A percentile compares a stretch with the other conserved stretches of the same genome.
Conservation (phyloP, 495 filamentous ascomycete species). For the Penicillium longicatenatum region DNA sequence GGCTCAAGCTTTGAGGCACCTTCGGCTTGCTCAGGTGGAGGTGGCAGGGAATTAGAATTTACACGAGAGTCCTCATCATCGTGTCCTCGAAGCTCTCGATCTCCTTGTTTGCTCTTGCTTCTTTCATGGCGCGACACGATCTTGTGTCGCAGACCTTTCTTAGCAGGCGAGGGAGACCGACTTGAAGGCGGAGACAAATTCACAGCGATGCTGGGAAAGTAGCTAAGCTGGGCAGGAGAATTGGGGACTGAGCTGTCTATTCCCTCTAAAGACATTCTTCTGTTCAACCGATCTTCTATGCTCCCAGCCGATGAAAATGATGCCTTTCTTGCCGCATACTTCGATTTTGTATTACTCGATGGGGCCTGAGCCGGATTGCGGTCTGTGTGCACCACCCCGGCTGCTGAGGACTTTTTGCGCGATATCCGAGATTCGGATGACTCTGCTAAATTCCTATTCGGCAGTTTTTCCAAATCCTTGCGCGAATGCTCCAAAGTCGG, state of each 20-base stretch:
- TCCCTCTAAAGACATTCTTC: slow-evolving; percentile 48
- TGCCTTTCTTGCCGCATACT: slow-evolving; percentile 19
- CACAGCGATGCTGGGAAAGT: slow-evolving; percentile 59
- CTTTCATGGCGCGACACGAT: slow-evolving; percentile 47
- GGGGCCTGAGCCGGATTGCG: slow-evolving; percentile 10
- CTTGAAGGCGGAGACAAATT: slow-evolving; percentile 57
- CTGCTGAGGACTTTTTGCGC: slow-evolving; percentile 16
- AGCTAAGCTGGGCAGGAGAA: slow-evolving; percentile 44
- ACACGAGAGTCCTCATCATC: slow-evolving; percentile 28
- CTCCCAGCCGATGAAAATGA: slow-evolving; percentile 44
- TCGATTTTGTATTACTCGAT: slow-evolving; percentile 11
- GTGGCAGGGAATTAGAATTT: slow-evolving; percentile 19
- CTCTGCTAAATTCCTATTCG: slow-evolving; percentile 6
- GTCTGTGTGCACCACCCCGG: not conserved
- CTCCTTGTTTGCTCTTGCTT: slow-evolving; percentile 42
- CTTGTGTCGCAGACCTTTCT: slow-evolving; percentile 47
- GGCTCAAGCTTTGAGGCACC: slow-evolving; percentile 28
- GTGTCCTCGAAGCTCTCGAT: slow-evolving; percentile 23
- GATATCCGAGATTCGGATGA: slow-evolving; percentile 10
- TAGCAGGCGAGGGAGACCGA: slow-evolving; percentile 52
- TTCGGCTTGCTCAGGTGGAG: slow-evolving; percentile 19
- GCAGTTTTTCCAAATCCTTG: slow-evolving; percentile 15
- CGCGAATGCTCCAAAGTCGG: slow-evolving; percentile 15
- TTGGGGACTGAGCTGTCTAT: slow-evolving; percentile 50
- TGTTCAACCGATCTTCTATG: slow-evolving; percentile 36